These are phyloP conservation scores for Populus hybrid DNA, from an alignment of 441 rosid genomes.

Conservation along the genomic window DNA sequence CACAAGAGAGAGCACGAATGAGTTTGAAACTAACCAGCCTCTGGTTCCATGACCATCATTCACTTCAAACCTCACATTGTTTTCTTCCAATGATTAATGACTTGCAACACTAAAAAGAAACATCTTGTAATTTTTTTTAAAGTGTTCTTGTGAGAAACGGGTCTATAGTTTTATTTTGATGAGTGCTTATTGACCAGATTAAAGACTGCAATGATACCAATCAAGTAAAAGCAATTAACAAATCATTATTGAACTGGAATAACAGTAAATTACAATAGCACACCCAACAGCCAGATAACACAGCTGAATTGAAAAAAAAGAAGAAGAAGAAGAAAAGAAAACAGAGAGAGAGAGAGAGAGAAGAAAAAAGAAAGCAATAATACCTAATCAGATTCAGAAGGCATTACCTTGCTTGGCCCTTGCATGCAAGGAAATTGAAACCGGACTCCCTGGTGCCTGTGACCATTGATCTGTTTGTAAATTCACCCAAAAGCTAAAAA, in stretches of 20 bases:
- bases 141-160: neutral
- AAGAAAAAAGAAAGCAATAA: too few species aligned
- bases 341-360: too few species aligned
- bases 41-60: neutral
- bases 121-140: neutral
- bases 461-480: neutral
- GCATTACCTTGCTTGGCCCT: neutral
- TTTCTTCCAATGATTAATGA: neutral
- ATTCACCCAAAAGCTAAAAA: neutral
- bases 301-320: neutral
- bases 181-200: neutral
- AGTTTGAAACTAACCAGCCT: neutral
- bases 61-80: neutral
- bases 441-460: neutral
- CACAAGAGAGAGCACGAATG: neutral
- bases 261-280: neutral
- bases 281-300: neutral
- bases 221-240: neutral
- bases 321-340: too few species aligned
- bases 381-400: neutral
- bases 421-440: neutral
- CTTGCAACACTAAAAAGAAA: neutral
- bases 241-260: neutral
- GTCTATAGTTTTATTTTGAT: neutral
- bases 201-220: neutral